Evolutionary conservation across 768 basidiomycete genomes (phyloP).

Genomic region (Sistotremastrum niveocremeum): DNA sequence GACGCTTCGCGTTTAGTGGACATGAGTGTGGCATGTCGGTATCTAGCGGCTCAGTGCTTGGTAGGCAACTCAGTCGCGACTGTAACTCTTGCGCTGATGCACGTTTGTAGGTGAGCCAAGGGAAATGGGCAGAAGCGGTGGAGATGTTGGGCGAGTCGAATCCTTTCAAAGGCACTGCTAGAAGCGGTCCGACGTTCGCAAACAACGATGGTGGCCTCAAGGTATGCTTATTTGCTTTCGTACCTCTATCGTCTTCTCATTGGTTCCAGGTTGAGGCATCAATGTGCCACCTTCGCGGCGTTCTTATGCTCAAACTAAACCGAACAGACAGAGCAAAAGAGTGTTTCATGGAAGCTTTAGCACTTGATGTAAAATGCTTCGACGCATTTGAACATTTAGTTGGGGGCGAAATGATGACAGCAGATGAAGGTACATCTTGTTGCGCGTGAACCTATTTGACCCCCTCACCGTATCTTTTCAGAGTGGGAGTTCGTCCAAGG

Average conservation of each 20-base stretch:
- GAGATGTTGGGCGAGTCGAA: constrained; percentile 91
- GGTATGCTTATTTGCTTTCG: constrained; percentile 26
- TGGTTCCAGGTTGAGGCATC: constrained; percentile 77
- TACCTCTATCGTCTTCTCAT: background rate
- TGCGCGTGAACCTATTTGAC: background rate
- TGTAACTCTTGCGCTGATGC: constrained; percentile 6
- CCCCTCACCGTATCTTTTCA: constrained; percentile 19
- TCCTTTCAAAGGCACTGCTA: constrained; percentile 59
- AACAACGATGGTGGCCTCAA: constrained; percentile 92
- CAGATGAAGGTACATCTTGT: constrained; percentile 66
- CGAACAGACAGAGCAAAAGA: constrained; percentile 84
- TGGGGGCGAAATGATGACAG: constrained; percentile 89
- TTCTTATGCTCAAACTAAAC: constrained; percentile 89
- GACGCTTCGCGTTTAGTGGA: constrained; percentile 72
- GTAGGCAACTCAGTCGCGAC: constrained; percentile 24
- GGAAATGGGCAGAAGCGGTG: constrained; percentile 83
- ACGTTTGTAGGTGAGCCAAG: constrained; percentile 54
- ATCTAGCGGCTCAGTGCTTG: constrained; percentile 92
- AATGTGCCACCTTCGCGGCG: constrained; percentile 87
- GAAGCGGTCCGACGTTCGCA: constrained; percentile 57
- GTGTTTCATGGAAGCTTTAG: constrained; percentile 91
- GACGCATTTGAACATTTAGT: constrained; percentile 88
- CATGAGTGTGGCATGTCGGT: constrained; percentile 90
- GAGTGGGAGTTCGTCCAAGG: constrained; percentile 95
- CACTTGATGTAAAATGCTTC: constrained; percentile 92